phyloP scores from a whole-genome alignment of 345 rosid species.

The Anacardium occidentale region DNA sequence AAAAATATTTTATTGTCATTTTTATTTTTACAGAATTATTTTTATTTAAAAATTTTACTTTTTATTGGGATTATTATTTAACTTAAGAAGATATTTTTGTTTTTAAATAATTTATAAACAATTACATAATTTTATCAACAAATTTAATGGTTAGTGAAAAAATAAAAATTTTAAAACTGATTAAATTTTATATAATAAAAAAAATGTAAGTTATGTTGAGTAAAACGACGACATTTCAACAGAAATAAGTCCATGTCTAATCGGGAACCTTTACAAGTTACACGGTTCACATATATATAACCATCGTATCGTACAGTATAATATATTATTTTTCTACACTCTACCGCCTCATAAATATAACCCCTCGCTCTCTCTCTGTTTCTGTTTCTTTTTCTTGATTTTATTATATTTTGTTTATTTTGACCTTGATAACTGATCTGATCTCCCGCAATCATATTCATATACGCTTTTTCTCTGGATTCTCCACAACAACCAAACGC shows the following conservation, averaged over 20 bases:
- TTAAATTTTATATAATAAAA: not conserved
- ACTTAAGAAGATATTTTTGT: too few relatives aligned
- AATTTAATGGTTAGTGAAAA: too few relatives aligned
- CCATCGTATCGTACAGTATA: not conserved
- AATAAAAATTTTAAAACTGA: too few relatives aligned
- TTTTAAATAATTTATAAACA: too few relatives aligned
- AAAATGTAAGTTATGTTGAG: not conserved
- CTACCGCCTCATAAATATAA: not conserved
- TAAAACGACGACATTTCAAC: too few relatives aligned
- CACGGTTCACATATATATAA: not conserved
- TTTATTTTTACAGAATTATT: too few relatives aligned
- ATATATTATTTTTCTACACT: not conserved
- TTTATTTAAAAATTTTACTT: too few relatives aligned
- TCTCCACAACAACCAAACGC: conserved; percentile 20
- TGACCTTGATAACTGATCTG: conserved; percentile 28
- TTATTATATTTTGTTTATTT: not conserved
- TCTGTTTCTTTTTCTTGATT: not conserved
- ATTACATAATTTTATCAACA: too few relatives aligned
- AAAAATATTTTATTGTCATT: too few relatives aligned
- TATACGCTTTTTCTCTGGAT: conserved; percentile 9
- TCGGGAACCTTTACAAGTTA: not conserved
- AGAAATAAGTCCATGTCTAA: not conserved
- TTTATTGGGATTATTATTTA: too few relatives aligned
- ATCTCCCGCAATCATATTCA: conserved; percentile 36
- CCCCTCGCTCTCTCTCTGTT: not conserved